Conservation (phyloP, 306 rosid species). For the Vigna radiata region DNA sequence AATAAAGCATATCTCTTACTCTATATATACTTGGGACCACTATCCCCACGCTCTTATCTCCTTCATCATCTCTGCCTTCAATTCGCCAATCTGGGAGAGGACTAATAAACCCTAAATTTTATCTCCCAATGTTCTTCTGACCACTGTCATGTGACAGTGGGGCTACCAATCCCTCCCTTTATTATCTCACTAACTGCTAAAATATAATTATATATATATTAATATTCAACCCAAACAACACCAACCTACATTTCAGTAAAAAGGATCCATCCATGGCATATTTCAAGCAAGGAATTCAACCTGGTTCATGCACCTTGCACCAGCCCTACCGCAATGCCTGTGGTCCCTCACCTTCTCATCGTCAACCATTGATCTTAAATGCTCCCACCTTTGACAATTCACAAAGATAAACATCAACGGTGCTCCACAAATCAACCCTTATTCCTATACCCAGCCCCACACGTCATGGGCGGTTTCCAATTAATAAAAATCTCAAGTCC, state of each 20-base stretch:
- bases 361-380: slow-evolving; percentile 47
- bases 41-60: slow-evolving; percentile 42
- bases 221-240: slow-evolving; percentile 26
- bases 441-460: slow-evolving; percentile 52
- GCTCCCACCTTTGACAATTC: slow-evolving; percentile 47
- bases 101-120: not conserved
- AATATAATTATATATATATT: not conserved
- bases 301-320: slow-evolving; percentile 64
- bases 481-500: slow-evolving; percentile 39
- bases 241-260: slow-evolving; percentile 36
- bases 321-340: slow-evolving; percentile 33
- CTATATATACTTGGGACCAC: slow-evolving; percentile 39
- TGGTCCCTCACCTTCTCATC: slow-evolving; percentile 46
- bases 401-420: slow-evolving; percentile 41
- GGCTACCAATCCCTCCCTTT: slow-evolving; percentile 44
- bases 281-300: not conserved
- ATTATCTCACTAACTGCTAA: slow-evolving; percentile 45
- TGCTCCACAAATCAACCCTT: slow-evolving; percentile 8
- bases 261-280: slow-evolving; percentile 20
- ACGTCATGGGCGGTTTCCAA: slow-evolving; percentile 63
- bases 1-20: not conserved
- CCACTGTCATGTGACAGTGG: slow-evolving; percentile 83
- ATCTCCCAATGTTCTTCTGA: slow-evolving; percentile 54
- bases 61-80: slow-evolving; percentile 18
- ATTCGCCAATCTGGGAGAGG: slow-evolving; percentile 17